These are phyloP conservation scores for Zymoseptoria brevis DNA, from an alignment of 2,329 filamentous ascomycete genomes.

Conservation along the genomic window DNA sequence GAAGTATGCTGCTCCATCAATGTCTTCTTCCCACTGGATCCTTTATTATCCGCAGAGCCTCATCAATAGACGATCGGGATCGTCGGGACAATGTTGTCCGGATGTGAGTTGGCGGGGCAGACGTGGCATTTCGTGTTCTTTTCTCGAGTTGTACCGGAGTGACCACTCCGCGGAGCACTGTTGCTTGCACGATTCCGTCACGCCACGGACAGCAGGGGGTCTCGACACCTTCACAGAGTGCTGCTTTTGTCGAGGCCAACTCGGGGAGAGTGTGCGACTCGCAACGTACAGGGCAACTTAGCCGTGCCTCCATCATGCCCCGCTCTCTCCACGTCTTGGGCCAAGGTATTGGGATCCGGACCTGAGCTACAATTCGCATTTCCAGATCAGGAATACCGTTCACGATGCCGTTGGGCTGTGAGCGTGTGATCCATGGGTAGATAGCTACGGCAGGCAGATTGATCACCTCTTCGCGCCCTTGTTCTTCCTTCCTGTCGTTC, in stretches of 20 bases:
- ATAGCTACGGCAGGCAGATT: not conserved
- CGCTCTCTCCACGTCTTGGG: not conserved
- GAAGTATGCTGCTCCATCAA: not conserved
- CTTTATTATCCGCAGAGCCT: not conserved
- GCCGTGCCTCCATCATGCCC: not conserved
- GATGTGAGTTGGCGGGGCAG: not conserved
- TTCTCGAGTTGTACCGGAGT: too few relatives aligned
- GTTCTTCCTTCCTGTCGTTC: not conserved
- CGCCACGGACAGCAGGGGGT: not conserved
- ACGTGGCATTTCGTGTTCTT: not conserved
- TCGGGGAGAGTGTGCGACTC: too few relatives aligned
- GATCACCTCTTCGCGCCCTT: not conserved
- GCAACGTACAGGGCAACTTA: not conserved
- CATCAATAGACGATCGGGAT: not conserved
- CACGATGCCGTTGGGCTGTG: not conserved
- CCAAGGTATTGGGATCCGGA: not conserved
- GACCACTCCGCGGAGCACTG: too few relatives aligned
- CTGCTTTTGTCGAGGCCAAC: too few relatives aligned
- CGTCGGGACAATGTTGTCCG: constrained; percentile 1
- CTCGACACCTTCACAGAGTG: not conserved
- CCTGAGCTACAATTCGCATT: not conserved
- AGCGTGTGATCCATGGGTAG: not conserved
- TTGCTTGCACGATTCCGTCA: not conserved
- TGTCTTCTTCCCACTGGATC: not conserved
- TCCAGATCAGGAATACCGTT: not conserved